Base-by-base conservation (phyloP, 2,329 filamentous ascomycete genomes). In the Colletotrichum lentis region DNA sequence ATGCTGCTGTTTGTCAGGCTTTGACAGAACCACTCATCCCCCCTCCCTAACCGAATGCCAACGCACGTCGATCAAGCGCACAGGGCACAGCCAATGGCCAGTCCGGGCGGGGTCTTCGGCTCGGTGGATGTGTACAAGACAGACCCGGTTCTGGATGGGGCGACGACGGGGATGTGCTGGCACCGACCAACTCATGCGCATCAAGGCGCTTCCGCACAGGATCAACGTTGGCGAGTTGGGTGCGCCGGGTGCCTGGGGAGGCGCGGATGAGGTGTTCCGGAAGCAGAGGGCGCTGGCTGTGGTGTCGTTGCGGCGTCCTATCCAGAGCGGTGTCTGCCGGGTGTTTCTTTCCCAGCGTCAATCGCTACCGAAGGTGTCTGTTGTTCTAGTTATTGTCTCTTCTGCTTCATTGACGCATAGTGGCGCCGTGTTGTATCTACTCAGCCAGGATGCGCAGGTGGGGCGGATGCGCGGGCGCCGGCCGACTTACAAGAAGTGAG, bases 121-220 rank as follows among this genome's bases (percentile, higher is more conserved):
- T 62, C 57, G 22, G 52, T 39, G 65, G 64, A 68, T 64, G 64
- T 47, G 20, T 63, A 58, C 41, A 56, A 43, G 65, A 69, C 60
- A 43, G 65, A 69, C 60, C 67, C 64, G 71, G 66, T 70, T 44
- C 57, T 60, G 44, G 41, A 68, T 57, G 65, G 63, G 68, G 66
- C 54, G 64, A 59, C 67, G 63, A 66, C 69, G 69, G 69, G 64
- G 71, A 72, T 74, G 74, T 70, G 74, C 65, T 75, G 72, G 71
- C 73, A 75, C 52, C 66, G 66, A 67, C 70, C 65, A 71, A 56
- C 71, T 71, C 72, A 73, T 73, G 72, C 73, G 70, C 46, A 59
- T 47, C 63, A 56, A 69, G 62, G 16, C 50, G 62, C 57, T 55
- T 27, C 35, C 8, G 27, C 41, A 18, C 20, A 62, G 58, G 52